Conservation (phyloP, 129 eudicot genomes). For the Flaveria brownii region DNA sequence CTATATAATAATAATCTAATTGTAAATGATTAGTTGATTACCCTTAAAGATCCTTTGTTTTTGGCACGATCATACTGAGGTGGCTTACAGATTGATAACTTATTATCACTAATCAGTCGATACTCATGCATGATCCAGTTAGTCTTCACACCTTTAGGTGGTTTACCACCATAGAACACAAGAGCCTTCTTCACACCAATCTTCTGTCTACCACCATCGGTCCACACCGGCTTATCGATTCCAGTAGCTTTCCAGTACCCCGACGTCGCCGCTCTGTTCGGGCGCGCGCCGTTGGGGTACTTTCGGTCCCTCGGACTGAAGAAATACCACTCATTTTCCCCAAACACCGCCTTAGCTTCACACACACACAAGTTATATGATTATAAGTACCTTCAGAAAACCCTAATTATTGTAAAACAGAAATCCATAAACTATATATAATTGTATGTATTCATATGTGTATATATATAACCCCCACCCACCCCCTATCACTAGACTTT, state of each 20-base stretch:
- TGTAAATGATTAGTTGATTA: slow-evolving; percentile 18
- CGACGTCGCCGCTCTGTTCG: slow-evolving; percentile 87
- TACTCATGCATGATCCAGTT: slow-evolving; percentile 98
- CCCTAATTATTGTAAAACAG: slow-evolving; percentile 26
- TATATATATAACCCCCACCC: background rate
- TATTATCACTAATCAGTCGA: slow-evolving; percentile 56
- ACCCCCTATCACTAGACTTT: too few species aligned
- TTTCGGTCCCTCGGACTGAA: slow-evolving; percentile 89
- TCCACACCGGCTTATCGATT: slow-evolving; percentile 77
- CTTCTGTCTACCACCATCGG: slow-evolving; percentile 69
- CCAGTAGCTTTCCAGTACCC: slow-evolving; percentile 97
- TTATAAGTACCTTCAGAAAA: background rate
- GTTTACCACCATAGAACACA: slow-evolving; percentile 89
- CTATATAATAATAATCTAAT: background rate
- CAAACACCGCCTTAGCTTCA: slow-evolving; percentile 80
- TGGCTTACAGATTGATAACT: slow-evolving; percentile 42
- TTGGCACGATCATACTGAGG: slow-evolving; percentile 57
- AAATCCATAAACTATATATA: background rate
- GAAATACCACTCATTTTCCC: slow-evolving; percentile 93
- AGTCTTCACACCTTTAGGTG: slow-evolving; percentile 83
- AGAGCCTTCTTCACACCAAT: slow-evolving; percentile 90
- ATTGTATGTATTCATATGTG: background rate
- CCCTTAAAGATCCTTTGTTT: slow-evolving; percentile 80
- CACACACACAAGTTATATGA: background rate
- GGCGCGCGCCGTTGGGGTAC: slow-evolving; percentile 93